Base-by-base conservation (phyloP, 257 asterid genomes). In the Verbascum thapsus region DNA sequence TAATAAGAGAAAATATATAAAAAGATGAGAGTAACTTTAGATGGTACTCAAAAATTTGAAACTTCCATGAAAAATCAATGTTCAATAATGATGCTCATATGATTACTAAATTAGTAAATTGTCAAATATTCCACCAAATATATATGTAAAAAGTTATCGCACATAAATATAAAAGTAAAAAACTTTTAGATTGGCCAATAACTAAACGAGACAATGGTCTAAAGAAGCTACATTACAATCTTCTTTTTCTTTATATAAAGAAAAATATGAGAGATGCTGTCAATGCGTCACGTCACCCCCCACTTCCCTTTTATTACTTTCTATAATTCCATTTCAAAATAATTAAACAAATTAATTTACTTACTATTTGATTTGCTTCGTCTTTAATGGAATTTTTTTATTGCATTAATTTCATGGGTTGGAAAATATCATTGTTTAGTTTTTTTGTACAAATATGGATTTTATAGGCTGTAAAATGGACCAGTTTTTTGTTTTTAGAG, bases 281-380 rank as follows among this genome's bases (percentile, higher is more conserved):
- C 67, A 64, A 44, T 58, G 74, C 74, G 81, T 75, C 81, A 79
- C 74, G 81, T 75, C 81, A 79, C 66, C 66, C 39, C 61, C 79
- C 78, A 74, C 78, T 74, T 43, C n/a, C n/a, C 72, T 34, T 68
- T 71, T 73, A 39, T n/a, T n/a, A n/a, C n/a, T n/a, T n/a, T n/a
- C n/a, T n/a, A n/a, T n/a, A n/a, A n/a, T n/a, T n/a, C n/a, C n/a
- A n/a, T n/a, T n/a, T n/a, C n/a, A n/a, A n/a, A n/a, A n/a, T n/a
- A n/a, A n/a, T n/a, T n/a, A n/a, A n/a, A n/a, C n/a, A n/a, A n/a
- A n/a, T n/a, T n/a, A n/a, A n/a, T n/a, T n/a, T n/a, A n/a, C n/a
- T n/a, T n/a, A n/a, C n/a, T n/a, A n/a, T n/a, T n/a, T n/a, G n/a
- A n/a, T n/a, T n/a, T n/a, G n/a, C n/a, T n/a, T n/a, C n/a, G n/a